phyloP scores from a whole-genome alignment of 805 yeast species.

The Debaryomyces hansenii region DNA sequence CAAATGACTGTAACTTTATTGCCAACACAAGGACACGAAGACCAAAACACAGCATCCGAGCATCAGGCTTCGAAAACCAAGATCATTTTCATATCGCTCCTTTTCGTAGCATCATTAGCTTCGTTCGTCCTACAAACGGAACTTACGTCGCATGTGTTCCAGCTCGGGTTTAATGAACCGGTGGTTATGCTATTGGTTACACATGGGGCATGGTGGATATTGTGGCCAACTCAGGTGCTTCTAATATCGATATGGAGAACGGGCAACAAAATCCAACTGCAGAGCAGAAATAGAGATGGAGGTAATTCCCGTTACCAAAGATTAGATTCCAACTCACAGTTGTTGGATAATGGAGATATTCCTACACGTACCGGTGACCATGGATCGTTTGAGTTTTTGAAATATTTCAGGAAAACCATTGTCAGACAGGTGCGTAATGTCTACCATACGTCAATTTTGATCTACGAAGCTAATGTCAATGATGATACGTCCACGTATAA shows the following conservation, averaged over 20 bases:
- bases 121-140: constrained; percentile 82
- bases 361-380: constrained; percentile 8
- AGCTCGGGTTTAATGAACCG: constrained; percentile 64
- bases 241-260: constrained; percentile 50
- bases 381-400: constrained; percentile 13
- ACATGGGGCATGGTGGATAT: constrained; percentile 73
- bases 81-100: constrained; percentile 29
- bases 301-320: constrained; percentile 25
- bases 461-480: constrained; percentile 42
- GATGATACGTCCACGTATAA: constrained; percentile 31
- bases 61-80: constrained; percentile 34
- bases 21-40: constrained; percentile 17
- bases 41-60: constrained; percentile 20
- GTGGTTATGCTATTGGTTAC: constrained; percentile 64
- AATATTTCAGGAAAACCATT: constrained; percentile 35
- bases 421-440: constrained; percentile 45
- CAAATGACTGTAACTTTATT: constrained; percentile 37
- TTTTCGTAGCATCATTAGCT: constrained; percentile 38
- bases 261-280: constrained; percentile 11
- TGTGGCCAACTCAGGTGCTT: constrained; percentile 69
- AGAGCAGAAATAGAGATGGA: constrained; percentile 10
- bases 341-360: constrained; percentile 15
- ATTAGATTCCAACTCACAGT: constrained; percentile 28
- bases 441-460: constrained; percentile 42
- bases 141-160: constrained; percentile 67